These are phyloP conservation scores for Leptomonas pyrrhocoris DNA, from an alignment of 208 protist genomes.

Conservation along the genomic window DNA sequence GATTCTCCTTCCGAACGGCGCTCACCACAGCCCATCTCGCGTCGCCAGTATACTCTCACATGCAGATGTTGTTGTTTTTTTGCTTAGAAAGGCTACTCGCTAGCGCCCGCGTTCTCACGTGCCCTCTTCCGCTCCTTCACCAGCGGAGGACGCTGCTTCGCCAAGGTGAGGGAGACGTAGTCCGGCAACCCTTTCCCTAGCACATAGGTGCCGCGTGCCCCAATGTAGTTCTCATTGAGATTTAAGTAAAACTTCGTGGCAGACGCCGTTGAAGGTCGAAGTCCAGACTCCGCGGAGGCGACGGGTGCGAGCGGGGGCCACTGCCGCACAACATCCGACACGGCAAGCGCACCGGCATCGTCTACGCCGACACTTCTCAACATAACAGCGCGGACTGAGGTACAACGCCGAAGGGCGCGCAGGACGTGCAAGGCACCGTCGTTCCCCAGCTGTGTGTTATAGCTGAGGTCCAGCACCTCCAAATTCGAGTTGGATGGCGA, in stretches of 20 bases:
- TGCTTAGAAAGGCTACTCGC: not conserved
- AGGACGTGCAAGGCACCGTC: conserved; percentile 63
- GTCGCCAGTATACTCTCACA: not conserved
- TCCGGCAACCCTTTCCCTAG: conserved; percentile 69
- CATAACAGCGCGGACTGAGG: conserved; percentile 65
- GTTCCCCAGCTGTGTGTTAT: conserved; percentile 80
- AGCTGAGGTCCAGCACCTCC: conserved; percentile 87
- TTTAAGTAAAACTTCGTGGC: conserved; percentile 75
- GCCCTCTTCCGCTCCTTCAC: conserved; percentile 8
- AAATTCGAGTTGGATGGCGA: conserved; percentile 32
- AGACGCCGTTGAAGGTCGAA: conserved; percentile 17
- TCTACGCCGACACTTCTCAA: conserved; percentile 70
- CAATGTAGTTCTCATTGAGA: conserved; percentile 86
- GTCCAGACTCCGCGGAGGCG: not conserved
- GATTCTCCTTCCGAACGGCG: not conserved
- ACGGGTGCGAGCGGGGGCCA: conserved; percentile 39
- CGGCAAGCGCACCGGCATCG: conserved; percentile 53
- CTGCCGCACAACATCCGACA: conserved; percentile 47
- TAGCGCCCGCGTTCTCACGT: not conserved
- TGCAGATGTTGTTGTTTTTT: no score
- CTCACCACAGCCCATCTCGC: not conserved
- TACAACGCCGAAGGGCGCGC: conserved; percentile 34
- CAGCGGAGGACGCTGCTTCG: conserved; percentile 47
- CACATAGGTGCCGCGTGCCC: conserved; percentile 49
- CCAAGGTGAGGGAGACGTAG: conserved; percentile 73